Conservation (phyloP, 2,329 filamentous ascomycete species). For the Clonostachys sp. region DNA sequence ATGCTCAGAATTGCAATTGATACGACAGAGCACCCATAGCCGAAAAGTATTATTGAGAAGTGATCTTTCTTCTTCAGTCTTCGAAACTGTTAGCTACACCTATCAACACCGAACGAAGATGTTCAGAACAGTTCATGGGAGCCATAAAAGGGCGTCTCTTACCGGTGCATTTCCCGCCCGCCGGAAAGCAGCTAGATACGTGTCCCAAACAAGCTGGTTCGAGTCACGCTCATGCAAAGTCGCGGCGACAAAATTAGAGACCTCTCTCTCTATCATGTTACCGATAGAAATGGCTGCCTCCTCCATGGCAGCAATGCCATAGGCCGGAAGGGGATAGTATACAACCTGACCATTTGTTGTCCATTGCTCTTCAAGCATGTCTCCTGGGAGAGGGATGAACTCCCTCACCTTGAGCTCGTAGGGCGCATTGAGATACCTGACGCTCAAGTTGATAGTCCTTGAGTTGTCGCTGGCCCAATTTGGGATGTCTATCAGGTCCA, state of each 20-base stretch:
- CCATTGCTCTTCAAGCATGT: neutral
- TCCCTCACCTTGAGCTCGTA: neutral
- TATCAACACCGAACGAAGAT: too few relatives aligned
- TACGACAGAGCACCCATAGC: neutral
- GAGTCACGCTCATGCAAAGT: too few relatives aligned
- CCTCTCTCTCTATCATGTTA: too few relatives aligned
- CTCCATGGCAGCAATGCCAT: neutral
- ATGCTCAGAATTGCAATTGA: neutral
- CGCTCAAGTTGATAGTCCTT: neutral
- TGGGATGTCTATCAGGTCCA: conserved; percentile 6
- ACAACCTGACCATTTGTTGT: neutral
- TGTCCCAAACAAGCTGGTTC: too few relatives aligned
- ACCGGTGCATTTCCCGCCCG: too few relatives aligned
- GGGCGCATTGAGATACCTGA: neutral
- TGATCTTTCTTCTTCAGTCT: neutral
- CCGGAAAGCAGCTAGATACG: too few relatives aligned
- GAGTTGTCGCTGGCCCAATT: conserved; percentile 4
- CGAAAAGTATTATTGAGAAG: neutral
- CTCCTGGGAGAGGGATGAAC: neutral
- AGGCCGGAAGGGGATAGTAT: neutral
- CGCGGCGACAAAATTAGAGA: too few relatives aligned
- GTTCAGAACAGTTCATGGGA: too few relatives aligned
- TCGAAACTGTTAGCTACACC: neutral
- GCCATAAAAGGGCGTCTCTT: too few relatives aligned
- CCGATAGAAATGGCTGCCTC: neutral